Percentiles rank a stretch among this genome's conserved stretches.
These are phyloP conservation scores for Pulveroboletus sp. DNA, from an alignment of 768 basidiomycete species.

Conservation along the genomic window DNA sequence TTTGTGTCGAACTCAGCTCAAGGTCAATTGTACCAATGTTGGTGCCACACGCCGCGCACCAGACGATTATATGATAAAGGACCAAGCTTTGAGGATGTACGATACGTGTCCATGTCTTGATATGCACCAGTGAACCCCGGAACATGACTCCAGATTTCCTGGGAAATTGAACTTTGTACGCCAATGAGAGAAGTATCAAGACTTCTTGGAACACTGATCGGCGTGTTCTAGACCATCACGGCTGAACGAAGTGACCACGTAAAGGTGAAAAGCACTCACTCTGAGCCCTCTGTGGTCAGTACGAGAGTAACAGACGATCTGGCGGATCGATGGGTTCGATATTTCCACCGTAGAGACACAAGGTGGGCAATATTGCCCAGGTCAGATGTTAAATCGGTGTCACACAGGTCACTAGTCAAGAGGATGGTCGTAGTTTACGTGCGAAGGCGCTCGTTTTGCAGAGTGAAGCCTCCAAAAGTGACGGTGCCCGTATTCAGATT, in stretches of 20 bases:
- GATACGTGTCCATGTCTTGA: constrained; percentile 71
- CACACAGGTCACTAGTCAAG: constrained; percentile 34
- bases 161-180: constrained; percentile 61
- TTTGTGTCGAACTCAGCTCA: constrained; percentile 9
- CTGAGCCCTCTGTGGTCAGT: constrained; percentile 53
- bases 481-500: constrained; percentile 48
- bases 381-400: too few species aligned
- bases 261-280: constrained; percentile 37
- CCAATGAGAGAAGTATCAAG: constrained; percentile 88
- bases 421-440: constrained; percentile 16
- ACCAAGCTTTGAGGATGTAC: constrained; percentile 38
- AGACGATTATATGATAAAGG: background rate
- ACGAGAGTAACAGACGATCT: constrained; percentile 35
- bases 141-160: constrained; percentile 60
- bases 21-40: constrained; percentile 46
- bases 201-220: constrained; percentile 41
- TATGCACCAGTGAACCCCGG: constrained; percentile 46
- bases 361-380: too few species aligned
- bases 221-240: constrained; percentile 54
- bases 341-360: constrained; percentile 58
- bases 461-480: constrained; percentile 56
- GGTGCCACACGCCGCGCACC: constrained; percentile 56
- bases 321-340: constrained; percentile 59
- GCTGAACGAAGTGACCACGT: constrained; percentile 30
- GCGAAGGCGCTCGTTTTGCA: constrained; percentile 53